Conservation (phyloP, 1,284 basidiomycete genomes). For the Tylopilus sp. region DNA sequence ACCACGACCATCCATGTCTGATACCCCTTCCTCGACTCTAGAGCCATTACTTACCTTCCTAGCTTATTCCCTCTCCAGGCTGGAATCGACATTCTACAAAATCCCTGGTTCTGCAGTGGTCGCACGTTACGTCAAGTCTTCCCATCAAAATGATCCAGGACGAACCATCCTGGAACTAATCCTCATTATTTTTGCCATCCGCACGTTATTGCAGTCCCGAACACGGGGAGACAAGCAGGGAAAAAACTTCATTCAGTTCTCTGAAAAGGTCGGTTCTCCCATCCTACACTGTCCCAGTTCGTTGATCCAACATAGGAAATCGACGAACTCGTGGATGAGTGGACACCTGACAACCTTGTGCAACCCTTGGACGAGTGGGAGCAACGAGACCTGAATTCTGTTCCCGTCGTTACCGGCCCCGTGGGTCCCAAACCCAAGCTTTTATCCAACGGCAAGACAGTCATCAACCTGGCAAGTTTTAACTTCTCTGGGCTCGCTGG, state of each 20-base stretch:
- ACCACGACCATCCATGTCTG: constrained; percentile 21
- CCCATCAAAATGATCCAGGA: constrained; percentile 88
- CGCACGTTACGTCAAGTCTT: constrained; percentile 85
- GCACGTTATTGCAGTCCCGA: constrained; percentile 84
- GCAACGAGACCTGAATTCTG: constrained; percentile 62
- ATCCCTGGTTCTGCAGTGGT: constrained; percentile 88
- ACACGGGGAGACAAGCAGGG: constrained; percentile 81
- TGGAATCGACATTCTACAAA: constrained; percentile 62
- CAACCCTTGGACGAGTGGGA: constrained; percentile 59
- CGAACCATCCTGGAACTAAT: constrained; percentile 88
- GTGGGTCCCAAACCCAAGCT: constrained; percentile 83
- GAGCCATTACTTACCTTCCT: constrained; percentile 61
- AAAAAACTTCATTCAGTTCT: constrained; percentile 90
- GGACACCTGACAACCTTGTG: constrained; percentile 84
- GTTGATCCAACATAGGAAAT: constrained; percentile 65
- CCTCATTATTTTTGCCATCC: constrained; percentile 82
- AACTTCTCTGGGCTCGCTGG: constrained; percentile 92
- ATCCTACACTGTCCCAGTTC: neutral
- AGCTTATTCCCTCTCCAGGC: constrained; percentile 47
- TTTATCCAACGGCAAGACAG: constrained; percentile 69
- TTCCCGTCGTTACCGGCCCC: constrained; percentile 79
- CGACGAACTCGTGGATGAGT: constrained; percentile 94
- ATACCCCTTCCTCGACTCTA: constrained; percentile 35
- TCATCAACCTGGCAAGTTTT: constrained; percentile 84
- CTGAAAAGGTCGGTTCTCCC: constrained; percentile 63